These are phyloP conservation scores for Sphagnum contortum DNA, from an alignment of 225 moss, liverwort and hornwort genomes.

Conservation along the genomic window DNA sequence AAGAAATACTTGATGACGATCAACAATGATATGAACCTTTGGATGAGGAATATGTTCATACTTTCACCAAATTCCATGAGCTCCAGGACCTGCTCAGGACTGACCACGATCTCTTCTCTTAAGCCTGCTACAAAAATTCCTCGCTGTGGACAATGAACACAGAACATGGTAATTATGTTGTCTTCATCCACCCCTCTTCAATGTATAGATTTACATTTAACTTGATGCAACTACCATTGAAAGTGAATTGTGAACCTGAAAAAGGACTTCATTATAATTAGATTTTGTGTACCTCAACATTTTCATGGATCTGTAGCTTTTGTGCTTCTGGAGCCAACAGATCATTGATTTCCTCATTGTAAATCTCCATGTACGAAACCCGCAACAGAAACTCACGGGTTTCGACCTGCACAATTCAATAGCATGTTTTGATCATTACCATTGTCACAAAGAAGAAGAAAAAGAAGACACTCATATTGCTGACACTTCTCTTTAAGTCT, in stretches of 20 bases:
- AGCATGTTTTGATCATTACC: no score
- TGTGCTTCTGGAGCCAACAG: conserved; percentile 85
- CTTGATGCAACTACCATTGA: no score
- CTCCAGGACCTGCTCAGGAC: conserved; percentile 72
- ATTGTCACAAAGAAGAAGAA: no score
- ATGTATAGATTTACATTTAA: no score
- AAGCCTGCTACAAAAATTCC: conserved; percentile 93
- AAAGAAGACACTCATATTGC: no score
- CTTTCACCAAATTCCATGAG: conserved; percentile 81
- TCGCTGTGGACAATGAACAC: conserved; percentile 40
- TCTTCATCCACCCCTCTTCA: no score
- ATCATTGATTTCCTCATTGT: conserved; percentile 97
- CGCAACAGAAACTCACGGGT: conserved; percentile 83
- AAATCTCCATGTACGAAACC: conserved; percentile 96
- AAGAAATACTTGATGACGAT: no score
- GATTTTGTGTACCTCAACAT: conserved; percentile 48
- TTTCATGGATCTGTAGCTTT: conserved; percentile 94
- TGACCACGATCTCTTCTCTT: conserved; percentile 83
- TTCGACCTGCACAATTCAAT: conserved; percentile 30
- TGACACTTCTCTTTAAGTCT: no score
- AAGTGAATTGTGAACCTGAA: no score
- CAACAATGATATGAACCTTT: no score
- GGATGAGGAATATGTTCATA: conserved; percentile 12
- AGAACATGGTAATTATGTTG: background rate
- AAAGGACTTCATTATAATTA: no score